Conservation (phyloP, 2,329 filamentous ascomycete genomes). For the Passalora sequoiae region DNA sequence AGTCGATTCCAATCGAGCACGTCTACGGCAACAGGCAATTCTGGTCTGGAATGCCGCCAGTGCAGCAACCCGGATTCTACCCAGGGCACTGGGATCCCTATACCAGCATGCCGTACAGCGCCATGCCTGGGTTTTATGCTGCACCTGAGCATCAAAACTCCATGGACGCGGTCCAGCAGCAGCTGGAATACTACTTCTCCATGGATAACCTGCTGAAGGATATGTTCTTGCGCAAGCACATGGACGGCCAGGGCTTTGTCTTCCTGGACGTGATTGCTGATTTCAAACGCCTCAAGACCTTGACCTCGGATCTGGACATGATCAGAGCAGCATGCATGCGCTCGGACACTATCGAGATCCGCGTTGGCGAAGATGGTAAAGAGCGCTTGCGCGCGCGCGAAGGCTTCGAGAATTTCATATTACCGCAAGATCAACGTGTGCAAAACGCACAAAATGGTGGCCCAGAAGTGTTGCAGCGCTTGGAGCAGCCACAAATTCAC, state of each 20-base stretch:
- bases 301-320: constrained; percentile 67
- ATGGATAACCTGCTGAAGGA: constrained; percentile 94
- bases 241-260: constrained; percentile 95
- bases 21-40: constrained; percentile 41
- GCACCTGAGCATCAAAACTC: constrained; percentile 55
- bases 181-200: constrained; percentile 89
- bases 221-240: constrained; percentile 76
- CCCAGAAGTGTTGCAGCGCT: constrained; percentile 44
- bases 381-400: constrained; percentile 72
- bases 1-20: constrained; percentile 55
- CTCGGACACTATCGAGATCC: constrained; percentile 68
- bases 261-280: constrained; percentile 69
- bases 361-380: constrained; percentile 67
- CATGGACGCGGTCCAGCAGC: constrained; percentile 55
- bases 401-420: constrained; percentile 75
- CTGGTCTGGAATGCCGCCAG: constrained; percentile 31
- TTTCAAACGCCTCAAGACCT: constrained; percentile 78
- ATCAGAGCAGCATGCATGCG: constrained; percentile 70
- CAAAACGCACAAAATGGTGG: constrained; percentile 69
- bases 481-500: constrained; percentile 36
- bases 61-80: constrained; percentile 47
- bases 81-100: constrained; percentile 47
- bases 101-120: constrained; percentile 32
- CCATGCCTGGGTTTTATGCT: constrained; percentile 54
- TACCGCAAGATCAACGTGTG: constrained; percentile 66